Base-by-base conservation (phyloP, 2,329 filamentous ascomycete species). In the Colletotrichum noveboracense region DNA sequence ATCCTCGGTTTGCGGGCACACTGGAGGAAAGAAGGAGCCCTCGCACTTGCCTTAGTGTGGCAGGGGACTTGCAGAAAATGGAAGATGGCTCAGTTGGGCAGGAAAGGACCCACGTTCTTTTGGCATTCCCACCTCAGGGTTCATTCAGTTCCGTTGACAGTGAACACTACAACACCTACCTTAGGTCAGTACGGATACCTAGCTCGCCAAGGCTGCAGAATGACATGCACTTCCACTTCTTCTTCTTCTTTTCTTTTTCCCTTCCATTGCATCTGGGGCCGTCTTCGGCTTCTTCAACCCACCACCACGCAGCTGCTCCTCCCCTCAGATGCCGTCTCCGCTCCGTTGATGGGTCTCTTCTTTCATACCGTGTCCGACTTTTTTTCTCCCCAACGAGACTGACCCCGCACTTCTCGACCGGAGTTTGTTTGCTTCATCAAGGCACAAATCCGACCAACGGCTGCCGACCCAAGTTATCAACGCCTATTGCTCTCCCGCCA, bases 201-300 rank as follows among this genome's bases (percentile, higher is more conserved):
- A 30, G 26, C 30, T 38, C 58, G 62, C 60, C 58, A 34, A 67
- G 61, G 66, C 24, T 75, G 72, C 62, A 65, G 30, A 38, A 74
- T 66, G 71, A 71, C 43, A 67, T 76, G 71, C 60, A 43, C 62
- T 58, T 71, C 24, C 67, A 21, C 43, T 52, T 56, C n/a, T 30
- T 76, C 52, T 48, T 55, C 58, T 72, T 60, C 36, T 60, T 61
- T 67, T 60, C 66, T 74, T 74, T 62, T 74, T 64, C 55, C 62
- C 70, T 72, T 72, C 61, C 12, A 28, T 60, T 72, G 66, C 60
- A 66, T 67, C 52, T 21, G 43, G 71, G 73, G 68, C 75, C 75
- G 32, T 79, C 80, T 30, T 78, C 74, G 24, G 72, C 78, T 58
- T 79, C 76, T 60, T 79, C 78, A 65, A 75, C 62, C 74, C 68